Evolutionary conservation across 345 rosid genomes (phyloP).

Genomic region (Brassica rapa): DNA sequence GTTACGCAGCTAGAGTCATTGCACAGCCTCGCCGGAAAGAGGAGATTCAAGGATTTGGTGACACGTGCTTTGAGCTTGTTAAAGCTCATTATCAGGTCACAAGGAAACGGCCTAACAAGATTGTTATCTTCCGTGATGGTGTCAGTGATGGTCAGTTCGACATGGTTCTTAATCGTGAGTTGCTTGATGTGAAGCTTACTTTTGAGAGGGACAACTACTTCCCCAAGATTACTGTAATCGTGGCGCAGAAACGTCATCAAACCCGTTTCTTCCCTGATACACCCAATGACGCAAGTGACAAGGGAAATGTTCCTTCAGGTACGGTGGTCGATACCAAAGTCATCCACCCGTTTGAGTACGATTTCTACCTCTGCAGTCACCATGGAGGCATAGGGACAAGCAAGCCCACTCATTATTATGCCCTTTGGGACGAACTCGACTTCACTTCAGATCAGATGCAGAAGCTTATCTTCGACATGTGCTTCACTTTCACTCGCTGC

Average conservation of each 20-base stretch:
- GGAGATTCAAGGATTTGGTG: slow-evolving; percentile 64
- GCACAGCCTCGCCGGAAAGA: slow-evolving; percentile 69
- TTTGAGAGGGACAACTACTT: slow-evolving; percentile 43
- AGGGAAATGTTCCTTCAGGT: slow-evolving; percentile 71
- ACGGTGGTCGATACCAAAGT: slow-evolving; percentile 74
- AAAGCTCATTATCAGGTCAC: slow-evolving; percentile 51
- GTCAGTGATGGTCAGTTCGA: slow-evolving; percentile 89
- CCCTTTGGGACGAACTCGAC: slow-evolving; percentile 71
- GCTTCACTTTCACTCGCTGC: slow-evolving; percentile 87
- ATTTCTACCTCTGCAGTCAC: slow-evolving; percentile 84
- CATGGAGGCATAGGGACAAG: slow-evolving; percentile 79
- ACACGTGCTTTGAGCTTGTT: slow-evolving; percentile 69
- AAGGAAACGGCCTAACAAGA: slow-evolving; percentile 56
- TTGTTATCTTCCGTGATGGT: slow-evolving; percentile 86
- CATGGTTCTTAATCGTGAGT: slow-evolving; percentile 83
- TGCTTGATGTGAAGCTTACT: slow-evolving; percentile 53
- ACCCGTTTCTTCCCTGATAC: slow-evolving; percentile 67
- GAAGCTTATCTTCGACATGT: slow-evolving; percentile 71
- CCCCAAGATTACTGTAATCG: slow-evolving; percentile 70
- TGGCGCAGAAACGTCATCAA: slow-evolving; percentile 80
- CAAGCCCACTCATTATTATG: slow-evolving; percentile 85
- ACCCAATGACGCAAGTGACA: slow-evolving; percentile 40
- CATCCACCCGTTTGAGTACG: slow-evolving; percentile 76
- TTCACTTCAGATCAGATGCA: slow-evolving; percentile 70
- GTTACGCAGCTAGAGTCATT: slow-evolving; percentile 73